These are phyloP conservation scores for Salix exigua DNA, from an alignment of 345 rosid genomes.

Conservation along the genomic window DNA sequence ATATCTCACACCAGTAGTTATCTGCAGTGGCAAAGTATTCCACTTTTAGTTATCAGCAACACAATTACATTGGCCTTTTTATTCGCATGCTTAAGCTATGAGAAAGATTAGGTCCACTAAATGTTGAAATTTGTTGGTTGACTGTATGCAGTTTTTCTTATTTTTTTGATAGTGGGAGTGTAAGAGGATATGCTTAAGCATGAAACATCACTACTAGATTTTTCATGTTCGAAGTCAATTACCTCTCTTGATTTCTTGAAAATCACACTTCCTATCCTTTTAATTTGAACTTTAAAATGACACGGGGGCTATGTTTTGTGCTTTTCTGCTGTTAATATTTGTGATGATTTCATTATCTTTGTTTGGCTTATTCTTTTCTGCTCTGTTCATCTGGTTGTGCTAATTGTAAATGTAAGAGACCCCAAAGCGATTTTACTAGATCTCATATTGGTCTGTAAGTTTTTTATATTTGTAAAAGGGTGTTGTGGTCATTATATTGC, in stretches of 20 bases:
- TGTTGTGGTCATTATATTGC: not conserved
- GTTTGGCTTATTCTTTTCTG: not conserved
- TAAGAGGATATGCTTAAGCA: no score
- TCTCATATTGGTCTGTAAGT: not conserved
- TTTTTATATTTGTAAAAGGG: not conserved
- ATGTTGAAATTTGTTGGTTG: not conserved
- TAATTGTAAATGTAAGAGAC: not conserved
- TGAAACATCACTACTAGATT: not conserved
- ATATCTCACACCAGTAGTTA: not conserved
- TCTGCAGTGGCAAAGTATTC: not conserved
- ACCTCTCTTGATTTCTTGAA: not conserved
- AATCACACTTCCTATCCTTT: not conserved
- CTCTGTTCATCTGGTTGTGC: not conserved
- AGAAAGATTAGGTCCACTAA: not conserved
- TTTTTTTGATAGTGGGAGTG: not conserved
- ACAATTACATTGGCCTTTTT: not conserved
- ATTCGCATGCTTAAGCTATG: not conserved
- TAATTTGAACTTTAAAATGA: not conserved
- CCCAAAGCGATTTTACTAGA: not conserved
- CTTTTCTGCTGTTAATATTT: not conserved
- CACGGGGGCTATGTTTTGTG: not conserved
- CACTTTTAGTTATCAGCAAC: not conserved
- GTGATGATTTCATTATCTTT: not conserved
- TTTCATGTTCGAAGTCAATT: not conserved
- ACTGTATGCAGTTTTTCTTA: not conserved